A percentile compares a stretch with the other conserved stretches of the same genome.
Conservation (phyloP, 2,329 filamentous ascomycete genomes). For the Phoma sp. region DNA sequence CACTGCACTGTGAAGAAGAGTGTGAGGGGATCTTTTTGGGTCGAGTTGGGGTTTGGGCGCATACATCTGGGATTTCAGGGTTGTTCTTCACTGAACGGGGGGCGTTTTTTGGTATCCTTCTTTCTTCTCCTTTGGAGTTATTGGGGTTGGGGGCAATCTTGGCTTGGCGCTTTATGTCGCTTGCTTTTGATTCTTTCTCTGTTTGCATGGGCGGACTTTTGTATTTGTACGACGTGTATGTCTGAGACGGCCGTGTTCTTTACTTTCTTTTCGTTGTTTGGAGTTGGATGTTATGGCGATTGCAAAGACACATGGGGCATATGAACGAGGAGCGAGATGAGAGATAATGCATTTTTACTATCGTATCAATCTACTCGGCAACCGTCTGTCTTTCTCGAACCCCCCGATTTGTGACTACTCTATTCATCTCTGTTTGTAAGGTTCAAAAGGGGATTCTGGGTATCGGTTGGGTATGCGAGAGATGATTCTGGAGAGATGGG, state of each 20-base stretch:
- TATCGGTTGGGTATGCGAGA: too few species aligned
- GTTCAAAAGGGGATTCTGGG: too few species aligned
- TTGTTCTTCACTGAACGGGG: slow-evolving; percentile 7
- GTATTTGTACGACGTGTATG: slow-evolving; percentile 17
- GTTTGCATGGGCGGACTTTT: slow-evolving; percentile 6
- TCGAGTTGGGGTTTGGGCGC: neutral
- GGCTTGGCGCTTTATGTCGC: too few species aligned
- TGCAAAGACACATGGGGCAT: too few species aligned
- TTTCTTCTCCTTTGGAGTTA: neutral
- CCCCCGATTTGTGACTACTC: too few species aligned
- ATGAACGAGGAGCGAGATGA: neutral
- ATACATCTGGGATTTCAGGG: neutral
- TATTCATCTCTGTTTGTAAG: too few species aligned
- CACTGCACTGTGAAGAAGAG: neutral
- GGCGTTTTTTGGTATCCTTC: neutral
- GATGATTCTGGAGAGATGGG: too few species aligned
- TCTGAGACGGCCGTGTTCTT: slow-evolving; percentile 3
- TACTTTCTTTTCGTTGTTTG: neutral
- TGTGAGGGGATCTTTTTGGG: neutral
- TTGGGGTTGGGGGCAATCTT: too few species aligned
- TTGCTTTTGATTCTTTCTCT: too few species aligned
- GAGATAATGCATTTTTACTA: neutral
- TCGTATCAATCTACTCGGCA: neutral
- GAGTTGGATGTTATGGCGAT: neutral
- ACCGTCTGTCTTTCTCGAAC: too few species aligned